Evolutionary conservation across 2,329 filamentous ascomycete genomes (phyloP).

Genomic region (Gremmenia infestans): DNA sequence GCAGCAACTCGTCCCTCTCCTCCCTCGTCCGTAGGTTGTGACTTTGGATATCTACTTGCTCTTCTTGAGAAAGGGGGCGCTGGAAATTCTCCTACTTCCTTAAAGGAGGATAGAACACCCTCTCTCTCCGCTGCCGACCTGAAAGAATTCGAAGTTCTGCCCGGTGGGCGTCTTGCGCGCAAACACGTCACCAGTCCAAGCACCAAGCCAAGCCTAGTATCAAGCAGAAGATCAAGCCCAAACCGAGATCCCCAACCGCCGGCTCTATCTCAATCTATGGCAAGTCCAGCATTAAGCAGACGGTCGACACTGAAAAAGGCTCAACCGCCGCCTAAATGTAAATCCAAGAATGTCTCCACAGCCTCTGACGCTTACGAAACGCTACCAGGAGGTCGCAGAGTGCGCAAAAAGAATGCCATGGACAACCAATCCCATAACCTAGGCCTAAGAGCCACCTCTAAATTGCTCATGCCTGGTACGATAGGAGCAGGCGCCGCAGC

Average conservation of each 20-base stretch:
- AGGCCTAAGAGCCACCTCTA: background rate
- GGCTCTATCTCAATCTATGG: background rate
- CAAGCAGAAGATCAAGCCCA: background rate
- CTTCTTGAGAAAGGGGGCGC: background rate
- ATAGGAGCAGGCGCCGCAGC: background rate
- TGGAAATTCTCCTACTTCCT: background rate
- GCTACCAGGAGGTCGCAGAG: background rate
- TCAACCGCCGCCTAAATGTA: no score
- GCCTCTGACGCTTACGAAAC: background rate
- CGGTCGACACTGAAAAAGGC: no score
- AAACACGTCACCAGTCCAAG: background rate
- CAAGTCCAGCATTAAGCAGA: no score
- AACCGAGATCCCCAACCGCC: background rate
- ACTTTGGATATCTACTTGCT: background rate
- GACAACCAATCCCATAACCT: background rate
- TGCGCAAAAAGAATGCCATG: background rate
- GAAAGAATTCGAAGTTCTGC: background rate
- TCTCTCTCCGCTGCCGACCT: background rate
- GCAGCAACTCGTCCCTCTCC: background rate
- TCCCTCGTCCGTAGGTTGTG: background rate
- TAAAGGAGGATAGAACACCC: background rate
- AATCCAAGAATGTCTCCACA: background rate
- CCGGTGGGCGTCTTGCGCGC: background rate
- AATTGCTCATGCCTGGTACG: background rate
- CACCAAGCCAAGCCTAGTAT: background rate